phyloP scores from a whole-genome alignment of 2,329 filamentous ascomycete genomes.

The Phialophora tarda region DNA sequence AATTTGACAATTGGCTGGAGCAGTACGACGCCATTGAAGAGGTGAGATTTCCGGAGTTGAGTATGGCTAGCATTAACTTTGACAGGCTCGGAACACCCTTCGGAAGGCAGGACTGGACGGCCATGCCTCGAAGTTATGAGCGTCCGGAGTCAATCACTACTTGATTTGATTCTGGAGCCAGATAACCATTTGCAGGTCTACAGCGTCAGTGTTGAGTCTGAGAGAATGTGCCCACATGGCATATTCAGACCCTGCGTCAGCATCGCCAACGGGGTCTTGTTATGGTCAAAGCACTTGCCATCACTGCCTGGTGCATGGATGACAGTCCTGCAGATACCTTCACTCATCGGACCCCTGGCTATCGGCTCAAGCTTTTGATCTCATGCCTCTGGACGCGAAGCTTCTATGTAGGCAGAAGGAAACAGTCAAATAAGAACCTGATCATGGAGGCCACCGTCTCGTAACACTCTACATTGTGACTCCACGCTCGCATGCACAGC shows the following conservation, averaged over 20 bases:
- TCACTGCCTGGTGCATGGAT: not conserved
- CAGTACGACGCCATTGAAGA: constrained; percentile 16
- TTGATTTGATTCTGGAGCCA: not conserved
- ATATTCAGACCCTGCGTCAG: not conserved
- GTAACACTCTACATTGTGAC: not conserved
- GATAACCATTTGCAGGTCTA: not conserved
- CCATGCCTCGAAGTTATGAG: not conserved
- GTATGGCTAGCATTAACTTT: not conserved
- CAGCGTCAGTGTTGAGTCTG: not conserved
- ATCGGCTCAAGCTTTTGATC: not conserved
- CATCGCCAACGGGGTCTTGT: not conserved
- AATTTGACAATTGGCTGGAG: constrained; percentile 20
- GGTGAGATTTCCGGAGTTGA: not conserved
- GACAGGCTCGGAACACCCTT: constrained; percentile 2
- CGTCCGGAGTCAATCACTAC: not conserved
- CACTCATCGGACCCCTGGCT: too few species aligned
- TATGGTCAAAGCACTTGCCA: not conserved
- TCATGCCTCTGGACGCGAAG: not conserved
- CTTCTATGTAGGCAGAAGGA: not conserved
- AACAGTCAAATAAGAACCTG: not conserved
- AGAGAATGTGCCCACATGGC: not conserved
- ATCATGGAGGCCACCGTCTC: not conserved
- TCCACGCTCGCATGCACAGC: not conserved
- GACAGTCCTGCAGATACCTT: not conserved
- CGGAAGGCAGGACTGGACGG: not conserved